Conservation (phyloP, 495 filamentous ascomycete genomes). For the Penicillium steckii region DNA sequence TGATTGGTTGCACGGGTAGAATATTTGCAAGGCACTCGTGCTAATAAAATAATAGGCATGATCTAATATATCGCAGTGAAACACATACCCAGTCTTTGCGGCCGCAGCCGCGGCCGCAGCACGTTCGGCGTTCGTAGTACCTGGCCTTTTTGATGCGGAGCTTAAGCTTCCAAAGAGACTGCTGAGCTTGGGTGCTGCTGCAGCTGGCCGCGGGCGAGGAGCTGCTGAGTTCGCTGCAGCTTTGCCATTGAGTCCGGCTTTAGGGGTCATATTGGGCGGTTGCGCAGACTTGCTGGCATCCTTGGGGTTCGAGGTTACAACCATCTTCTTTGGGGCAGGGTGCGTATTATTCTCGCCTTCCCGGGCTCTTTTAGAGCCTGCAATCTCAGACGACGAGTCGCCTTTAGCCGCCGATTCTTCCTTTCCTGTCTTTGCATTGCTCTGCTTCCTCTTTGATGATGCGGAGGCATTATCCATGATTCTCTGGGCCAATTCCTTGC, state of each 20-base stretch:
- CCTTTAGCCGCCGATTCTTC: constrained; percentile 33
- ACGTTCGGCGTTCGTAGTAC: constrained; percentile 54
- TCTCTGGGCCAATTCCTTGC: constrained; percentile 55
- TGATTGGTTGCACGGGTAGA: not conserved
- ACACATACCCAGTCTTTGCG: constrained; percentile 41
- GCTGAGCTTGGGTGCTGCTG: constrained; percentile 55
- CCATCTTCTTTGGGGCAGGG: constrained; percentile 41
- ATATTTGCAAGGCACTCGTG: not conserved
- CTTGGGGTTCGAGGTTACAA: constrained; percentile 32
- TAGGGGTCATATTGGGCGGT: constrained; percentile 24
- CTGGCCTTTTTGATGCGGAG: constrained; percentile 61
- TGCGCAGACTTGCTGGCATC: constrained; percentile 23
- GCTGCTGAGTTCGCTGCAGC: constrained; percentile 20
- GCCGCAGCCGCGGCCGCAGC: constrained; percentile 45
- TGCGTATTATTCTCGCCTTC: constrained; percentile 40
- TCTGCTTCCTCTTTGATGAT: constrained; percentile 50
- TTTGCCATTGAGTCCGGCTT: constrained; percentile 30
- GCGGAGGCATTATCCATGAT: constrained; percentile 57
- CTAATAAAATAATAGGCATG: not conserved
- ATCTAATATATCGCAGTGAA: not conserved
- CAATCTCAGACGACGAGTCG: constrained; percentile 27
- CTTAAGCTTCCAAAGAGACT: constrained; percentile 57
- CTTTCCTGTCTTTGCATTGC: constrained; percentile 34
- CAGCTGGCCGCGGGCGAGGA: constrained; percentile 46
- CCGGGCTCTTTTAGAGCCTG: constrained; percentile 47